Evolutionary conservation across 768 basidiomycete genomes (phyloP).

Genomic region (Termitomyces sp.): DNA sequence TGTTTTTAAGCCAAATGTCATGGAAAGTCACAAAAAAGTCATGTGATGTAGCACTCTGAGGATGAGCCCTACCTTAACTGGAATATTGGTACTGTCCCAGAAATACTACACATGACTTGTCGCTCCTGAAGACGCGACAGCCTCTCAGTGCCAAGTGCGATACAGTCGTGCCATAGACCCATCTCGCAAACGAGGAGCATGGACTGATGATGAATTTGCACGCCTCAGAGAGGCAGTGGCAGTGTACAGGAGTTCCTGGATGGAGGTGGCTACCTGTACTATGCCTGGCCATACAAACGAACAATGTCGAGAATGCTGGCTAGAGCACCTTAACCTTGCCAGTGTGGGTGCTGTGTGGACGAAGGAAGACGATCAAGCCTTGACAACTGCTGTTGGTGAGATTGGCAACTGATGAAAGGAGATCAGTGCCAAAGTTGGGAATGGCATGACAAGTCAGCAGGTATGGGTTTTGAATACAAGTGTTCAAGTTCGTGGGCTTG

Average conservation of each 20-base stretch:
- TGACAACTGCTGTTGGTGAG: slow-evolving; percentile 41
- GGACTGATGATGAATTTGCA: slow-evolving; percentile 62
- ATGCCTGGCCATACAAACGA: slow-evolving; percentile 70
- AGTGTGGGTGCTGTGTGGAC: slow-evolving; percentile 46
- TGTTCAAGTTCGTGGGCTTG: not conserved
- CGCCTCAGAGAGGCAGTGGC: slow-evolving; percentile 52
- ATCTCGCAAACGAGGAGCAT: slow-evolving; percentile 49
- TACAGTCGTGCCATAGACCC: too few species aligned
- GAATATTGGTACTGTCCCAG: too few species aligned
- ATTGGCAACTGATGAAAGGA: slow-evolving; percentile 58
- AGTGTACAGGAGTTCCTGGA: slow-evolving; percentile 60
- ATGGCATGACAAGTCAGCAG: slow-evolving; percentile 49
- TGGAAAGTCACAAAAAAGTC: too few species aligned
- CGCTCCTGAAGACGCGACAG: too few species aligned
- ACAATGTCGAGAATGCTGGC: slow-evolving; percentile 73
- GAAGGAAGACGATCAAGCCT: slow-evolving; percentile 44
- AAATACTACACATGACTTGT: too few species aligned
- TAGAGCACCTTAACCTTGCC: slow-evolving; percentile 38
- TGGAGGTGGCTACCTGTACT: slow-evolving; percentile 54
- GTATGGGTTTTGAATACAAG: slow-evolving; percentile 22
- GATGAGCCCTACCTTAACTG: too few species aligned
- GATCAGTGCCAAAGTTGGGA: slow-evolving; percentile 44
- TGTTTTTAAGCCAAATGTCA: too few species aligned
- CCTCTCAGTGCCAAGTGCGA: too few species aligned
- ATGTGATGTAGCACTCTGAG: too few species aligned